A percentile compares a stretch with the other conserved stretches of the same genome.
These are phyloP conservation scores for Claviceps pusilla DNA, from an alignment of 2,329 filamentous ascomycete species.

Conservation along the genomic window DNA sequence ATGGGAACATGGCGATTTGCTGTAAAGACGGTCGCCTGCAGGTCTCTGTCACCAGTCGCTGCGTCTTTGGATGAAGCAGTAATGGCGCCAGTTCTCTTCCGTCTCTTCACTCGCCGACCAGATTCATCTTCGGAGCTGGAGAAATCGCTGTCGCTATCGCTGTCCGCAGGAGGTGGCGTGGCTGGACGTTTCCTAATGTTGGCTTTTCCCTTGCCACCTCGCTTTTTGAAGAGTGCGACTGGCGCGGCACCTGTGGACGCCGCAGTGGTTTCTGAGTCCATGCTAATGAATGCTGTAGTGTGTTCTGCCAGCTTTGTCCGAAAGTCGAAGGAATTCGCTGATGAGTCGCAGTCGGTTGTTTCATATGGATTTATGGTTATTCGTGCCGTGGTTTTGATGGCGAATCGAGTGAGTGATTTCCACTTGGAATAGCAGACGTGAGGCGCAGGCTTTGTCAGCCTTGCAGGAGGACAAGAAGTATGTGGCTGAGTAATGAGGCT, in stretches of 20 bases:
- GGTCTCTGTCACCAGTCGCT: constrained; percentile 19
- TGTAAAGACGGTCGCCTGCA: constrained; percentile 38
- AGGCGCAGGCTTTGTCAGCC: not conserved
- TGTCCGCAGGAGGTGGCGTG: constrained; percentile 56
- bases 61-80: constrained; percentile 46
- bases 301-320: not conserved
- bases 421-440: not conserved
- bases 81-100: constrained; percentile 52
- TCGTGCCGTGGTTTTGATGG: not conserved
- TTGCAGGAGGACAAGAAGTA: not conserved
- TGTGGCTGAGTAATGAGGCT: constrained; percentile 1
- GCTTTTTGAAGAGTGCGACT: constrained; percentile 71
- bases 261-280: constrained; percentile 1
- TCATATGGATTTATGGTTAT: too few species aligned
- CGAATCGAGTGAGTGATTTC: not conserved
- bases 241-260: constrained; percentile 19
- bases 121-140: constrained; percentile 63
- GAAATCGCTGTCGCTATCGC: constrained; percentile 37
- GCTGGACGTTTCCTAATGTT: constrained; percentile 69
- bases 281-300: not conserved
- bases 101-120: constrained; percentile 64
- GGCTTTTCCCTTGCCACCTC: constrained; percentile 58
- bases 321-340: not conserved
- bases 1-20: constrained; percentile 49
- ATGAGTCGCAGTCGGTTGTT: not conserved